Percentiles rank a stretch among this genome's conserved stretches.
These are phyloP conservation scores for Russula sp. DNA, from an alignment of 768 basidiomycete species.

Conservation along the genomic window DNA sequence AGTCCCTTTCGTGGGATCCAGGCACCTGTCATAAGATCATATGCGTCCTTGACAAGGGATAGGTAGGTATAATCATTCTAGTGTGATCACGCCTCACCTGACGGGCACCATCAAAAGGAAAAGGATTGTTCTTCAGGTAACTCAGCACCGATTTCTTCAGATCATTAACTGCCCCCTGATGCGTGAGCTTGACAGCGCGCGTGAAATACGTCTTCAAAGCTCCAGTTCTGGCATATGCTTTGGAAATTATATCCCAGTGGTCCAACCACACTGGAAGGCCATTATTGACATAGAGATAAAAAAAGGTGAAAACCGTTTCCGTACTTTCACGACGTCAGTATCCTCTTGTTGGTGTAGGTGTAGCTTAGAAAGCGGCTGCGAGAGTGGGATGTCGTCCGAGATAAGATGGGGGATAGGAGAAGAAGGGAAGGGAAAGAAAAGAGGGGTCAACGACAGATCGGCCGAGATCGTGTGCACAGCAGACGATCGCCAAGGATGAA, in stretches of 20 bases:
- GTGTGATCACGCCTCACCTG: conserved; percentile 48
- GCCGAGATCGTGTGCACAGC: no score
- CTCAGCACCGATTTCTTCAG: conserved; percentile 79
- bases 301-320: conserved; percentile 34
- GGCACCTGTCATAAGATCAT: conserved; percentile 87
- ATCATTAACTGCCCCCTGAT: conserved; percentile 76
- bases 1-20: conserved; percentile 85
- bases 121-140: conserved; percentile 94
- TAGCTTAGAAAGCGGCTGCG: no score
- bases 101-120: conserved; percentile 90
- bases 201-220: conserved; percentile 98
- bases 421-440: no score
- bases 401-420: no score
- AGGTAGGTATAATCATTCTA: conserved; percentile 7
- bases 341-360: conserved; percentile 76
- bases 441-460: no score
- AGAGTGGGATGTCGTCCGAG: no score
- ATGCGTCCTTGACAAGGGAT: conserved; percentile 67
- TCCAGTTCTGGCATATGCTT: conserved; percentile 91
- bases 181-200: conserved; percentile 84
- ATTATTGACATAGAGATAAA: conserved; percentile 16
- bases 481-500: no score
- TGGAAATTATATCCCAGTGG: conserved; percentile 87
- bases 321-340: conserved; percentile 79
- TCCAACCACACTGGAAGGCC: conserved; percentile 87